Conservation (phyloP, 2,329 filamentous ascomycete species). For the Tolypocladium inflatum region DNA sequence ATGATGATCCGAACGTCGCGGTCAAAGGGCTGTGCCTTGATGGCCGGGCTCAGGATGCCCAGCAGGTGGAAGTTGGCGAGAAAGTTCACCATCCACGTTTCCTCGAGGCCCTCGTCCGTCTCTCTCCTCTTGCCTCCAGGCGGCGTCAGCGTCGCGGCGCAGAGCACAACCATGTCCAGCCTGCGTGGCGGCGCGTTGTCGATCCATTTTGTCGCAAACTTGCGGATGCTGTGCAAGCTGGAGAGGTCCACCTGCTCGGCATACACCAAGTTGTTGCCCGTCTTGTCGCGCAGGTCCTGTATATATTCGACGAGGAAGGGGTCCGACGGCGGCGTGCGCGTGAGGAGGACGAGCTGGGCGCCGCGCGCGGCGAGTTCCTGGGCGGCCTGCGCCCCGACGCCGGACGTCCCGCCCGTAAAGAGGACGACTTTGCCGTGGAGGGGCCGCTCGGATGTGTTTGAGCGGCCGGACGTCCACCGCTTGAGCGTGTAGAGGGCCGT, state of each 20-base stretch:
- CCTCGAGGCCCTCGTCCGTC: constrained; percentile 74
- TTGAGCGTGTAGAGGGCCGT: constrained; percentile 45
- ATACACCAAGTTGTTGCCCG: constrained; percentile 81
- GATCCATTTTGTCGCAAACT: constrained; percentile 96
- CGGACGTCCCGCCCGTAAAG: constrained; percentile 90
- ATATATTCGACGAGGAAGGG: constrained; percentile 89
- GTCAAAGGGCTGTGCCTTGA: constrained; percentile 86
- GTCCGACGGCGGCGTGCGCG: constrained; percentile 70
- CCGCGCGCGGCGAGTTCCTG: constrained; percentile 69
- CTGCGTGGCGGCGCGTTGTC: constrained; percentile 86
- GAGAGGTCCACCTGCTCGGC: constrained; percentile 89
- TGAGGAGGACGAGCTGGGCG: constrained; percentile 85
- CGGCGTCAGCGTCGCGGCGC: constrained; percentile 69
- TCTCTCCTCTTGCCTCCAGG: constrained; percentile 47
- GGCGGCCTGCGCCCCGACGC: constrained; percentile 73
- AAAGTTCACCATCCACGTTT: constrained; percentile 92
- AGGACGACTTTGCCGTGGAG: constrained; percentile 94
- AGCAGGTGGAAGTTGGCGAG: constrained; percentile 92
- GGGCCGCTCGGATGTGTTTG: constrained; percentile 65
- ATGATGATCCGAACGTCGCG: constrained; percentile 86
- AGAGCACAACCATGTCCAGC: constrained; percentile 84
- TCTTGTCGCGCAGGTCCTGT: constrained; percentile 69
- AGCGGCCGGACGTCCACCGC: constrained; percentile 65
- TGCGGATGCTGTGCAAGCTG: constrained; percentile 80
- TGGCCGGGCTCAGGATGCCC: constrained; percentile 80